Evolutionary conservation across 352 stramenopile genomes (phyloP).

Genomic region (Phytophthora agathidicida): DNA sequence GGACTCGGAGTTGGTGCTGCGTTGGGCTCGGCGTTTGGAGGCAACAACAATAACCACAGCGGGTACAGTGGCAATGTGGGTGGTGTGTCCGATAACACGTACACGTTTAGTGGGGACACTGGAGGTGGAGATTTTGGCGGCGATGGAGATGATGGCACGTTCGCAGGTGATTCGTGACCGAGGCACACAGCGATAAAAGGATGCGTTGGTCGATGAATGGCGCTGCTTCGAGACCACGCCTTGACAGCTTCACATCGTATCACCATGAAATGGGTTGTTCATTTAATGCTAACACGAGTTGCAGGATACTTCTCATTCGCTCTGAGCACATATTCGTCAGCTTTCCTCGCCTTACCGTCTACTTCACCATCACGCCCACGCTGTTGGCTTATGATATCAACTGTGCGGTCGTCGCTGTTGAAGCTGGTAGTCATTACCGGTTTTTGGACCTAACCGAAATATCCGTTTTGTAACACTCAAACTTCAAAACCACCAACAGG

Average conservation of each 20-base stretch:
- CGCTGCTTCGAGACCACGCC: not conserved
- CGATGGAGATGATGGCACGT: conserved; percentile 45
- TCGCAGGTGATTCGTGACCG: conserved; percentile 57
- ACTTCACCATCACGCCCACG: too few relatives aligned
- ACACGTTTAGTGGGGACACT: conserved; percentile 67
- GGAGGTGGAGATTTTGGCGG: conserved; percentile 39
- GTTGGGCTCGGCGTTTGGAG: conserved; percentile 51
- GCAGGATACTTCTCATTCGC: too few relatives aligned
- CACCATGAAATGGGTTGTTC: too few relatives aligned
- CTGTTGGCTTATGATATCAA: too few relatives aligned
- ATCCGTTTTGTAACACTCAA: too few relatives aligned
- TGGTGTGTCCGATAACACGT: conserved; percentile 36
- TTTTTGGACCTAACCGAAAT: too few relatives aligned
- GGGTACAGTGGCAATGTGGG: conserved; percentile 49
- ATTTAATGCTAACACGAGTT: too few relatives aligned
- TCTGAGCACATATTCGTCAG: too few relatives aligned
- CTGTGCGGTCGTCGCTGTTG: too few relatives aligned
- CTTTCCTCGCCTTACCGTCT: too few relatives aligned
- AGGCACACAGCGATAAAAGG: conserved; percentile 1
- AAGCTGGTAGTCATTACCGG: too few relatives aligned
- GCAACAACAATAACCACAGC: conserved; percentile 25
- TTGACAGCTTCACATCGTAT: not conserved
- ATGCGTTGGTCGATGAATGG: not conserved
- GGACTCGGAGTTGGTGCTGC: conserved; percentile 57
- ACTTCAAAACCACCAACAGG: too few relatives aligned